phyloP scores from a whole-genome alignment of 1,139 yeast species.

The Sugiyamaella pinicola region DNA sequence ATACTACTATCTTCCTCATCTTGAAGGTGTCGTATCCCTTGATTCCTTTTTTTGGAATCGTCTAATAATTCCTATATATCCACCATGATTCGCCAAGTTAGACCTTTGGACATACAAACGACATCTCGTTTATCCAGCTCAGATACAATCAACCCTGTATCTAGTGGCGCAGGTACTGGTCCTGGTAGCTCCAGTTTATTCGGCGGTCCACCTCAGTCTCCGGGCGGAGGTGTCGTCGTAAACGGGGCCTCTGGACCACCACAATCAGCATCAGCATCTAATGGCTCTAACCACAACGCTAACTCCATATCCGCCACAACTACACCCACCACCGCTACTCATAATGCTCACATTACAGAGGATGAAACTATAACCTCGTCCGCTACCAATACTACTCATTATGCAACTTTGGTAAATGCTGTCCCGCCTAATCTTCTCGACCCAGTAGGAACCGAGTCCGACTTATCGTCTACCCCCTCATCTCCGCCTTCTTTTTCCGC shows the following conservation, averaged over 20 bases:
- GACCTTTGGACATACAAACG: conserved; percentile 6
- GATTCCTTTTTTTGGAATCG: too few relatives aligned
- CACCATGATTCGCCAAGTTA: conserved; percentile 8
- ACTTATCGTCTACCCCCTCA: neutral
- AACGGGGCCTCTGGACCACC: too few relatives aligned
- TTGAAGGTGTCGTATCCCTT: too few relatives aligned
- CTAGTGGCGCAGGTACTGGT: neutral
- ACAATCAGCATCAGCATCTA: too few relatives aligned
- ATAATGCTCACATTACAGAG: neutral
- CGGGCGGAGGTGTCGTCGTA: neutral
- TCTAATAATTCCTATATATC: neutral
- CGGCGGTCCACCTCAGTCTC: neutral
- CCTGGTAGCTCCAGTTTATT: neutral
- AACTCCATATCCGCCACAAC: neutral
- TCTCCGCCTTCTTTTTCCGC: conserved; percentile 3
- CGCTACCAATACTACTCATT: neutral
- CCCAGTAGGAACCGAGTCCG: conserved; percentile 1
- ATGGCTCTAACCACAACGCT: neutral
- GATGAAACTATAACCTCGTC: neutral
- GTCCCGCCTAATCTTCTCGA: neutral
- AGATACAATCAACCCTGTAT: conserved; percentile 1
- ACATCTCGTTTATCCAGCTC: conserved; percentile 3
- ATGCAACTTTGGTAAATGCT: conserved; percentile 11
- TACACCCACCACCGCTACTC: neutral
- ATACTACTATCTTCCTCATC: too few relatives aligned